Evolutionary conservation across 139 green algal species (phyloP).

Genomic region (Coelastrella sp.): DNA sequence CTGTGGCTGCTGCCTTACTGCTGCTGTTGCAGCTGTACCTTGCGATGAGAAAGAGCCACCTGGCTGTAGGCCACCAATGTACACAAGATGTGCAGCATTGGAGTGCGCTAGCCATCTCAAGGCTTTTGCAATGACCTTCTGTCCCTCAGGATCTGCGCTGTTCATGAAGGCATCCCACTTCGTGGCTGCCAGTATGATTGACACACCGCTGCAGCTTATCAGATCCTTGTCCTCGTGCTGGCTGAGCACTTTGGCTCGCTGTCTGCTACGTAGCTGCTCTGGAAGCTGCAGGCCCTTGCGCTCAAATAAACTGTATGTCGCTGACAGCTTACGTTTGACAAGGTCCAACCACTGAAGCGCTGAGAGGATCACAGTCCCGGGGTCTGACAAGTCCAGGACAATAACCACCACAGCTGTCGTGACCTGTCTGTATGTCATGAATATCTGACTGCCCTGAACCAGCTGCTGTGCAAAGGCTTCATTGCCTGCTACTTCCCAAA

Average conservation of each 20-base stretch:
- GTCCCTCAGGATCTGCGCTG: constrained; percentile 63
- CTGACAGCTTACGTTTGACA: constrained; percentile 60
- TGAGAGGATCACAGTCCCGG: constrained; percentile 56
- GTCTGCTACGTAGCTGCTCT: constrained; percentile 69
- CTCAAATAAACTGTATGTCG: constrained; percentile 74
- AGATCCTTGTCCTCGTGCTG: constrained; percentile 62
- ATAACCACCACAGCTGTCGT: constrained; percentile 76
- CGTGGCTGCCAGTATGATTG: constrained; percentile 71
- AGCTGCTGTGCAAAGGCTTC: constrained; percentile 71
- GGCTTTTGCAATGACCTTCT: constrained; percentile 57
- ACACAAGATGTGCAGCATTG: constrained; percentile 73
- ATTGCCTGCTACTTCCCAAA: constrained; percentile 79
- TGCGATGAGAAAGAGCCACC: not conserved
- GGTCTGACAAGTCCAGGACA: constrained; percentile 75
- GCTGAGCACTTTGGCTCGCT: constrained; percentile 58
- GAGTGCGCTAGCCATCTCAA: constrained; percentile 74
- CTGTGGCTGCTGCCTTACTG: not conserved
- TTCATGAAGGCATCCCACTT: constrained; percentile 76
- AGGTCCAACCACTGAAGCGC: constrained; percentile 64
- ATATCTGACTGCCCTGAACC: constrained; percentile 49
- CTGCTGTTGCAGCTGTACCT: not conserved
- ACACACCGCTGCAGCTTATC: constrained; percentile 40
- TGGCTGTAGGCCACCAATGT: constrained; percentile 64
- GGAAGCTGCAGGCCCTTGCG: constrained; percentile 75
- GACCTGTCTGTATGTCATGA: constrained; percentile 54